Evolutionary conservation across 169 alveolate genomes (phyloP).

Genomic region (Miamiensis avidus): DNA sequence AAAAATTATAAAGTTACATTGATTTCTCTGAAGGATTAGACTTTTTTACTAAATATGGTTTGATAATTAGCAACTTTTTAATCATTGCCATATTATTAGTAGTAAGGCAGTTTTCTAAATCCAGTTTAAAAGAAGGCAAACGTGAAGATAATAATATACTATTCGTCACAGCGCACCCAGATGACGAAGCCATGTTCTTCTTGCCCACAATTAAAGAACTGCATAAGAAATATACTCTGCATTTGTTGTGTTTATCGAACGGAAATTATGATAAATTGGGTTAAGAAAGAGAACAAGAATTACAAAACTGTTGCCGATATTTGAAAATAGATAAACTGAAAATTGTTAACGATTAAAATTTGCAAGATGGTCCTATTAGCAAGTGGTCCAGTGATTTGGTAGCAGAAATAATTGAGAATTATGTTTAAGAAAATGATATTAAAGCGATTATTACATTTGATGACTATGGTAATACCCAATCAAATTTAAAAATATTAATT

Average conservation of each 20-base stretch:
- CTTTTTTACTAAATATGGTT: conserved; percentile 35
- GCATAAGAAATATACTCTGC: conserved; percentile 39
- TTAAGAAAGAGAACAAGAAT: conserved; percentile 71
- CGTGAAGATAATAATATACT: conserved; percentile 45
- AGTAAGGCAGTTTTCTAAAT: background rate
- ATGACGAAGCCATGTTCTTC: conserved; percentile 94
- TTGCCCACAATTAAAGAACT: conserved; percentile 82
- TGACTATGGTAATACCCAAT: conserved; percentile 34
- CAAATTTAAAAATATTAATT: no score
- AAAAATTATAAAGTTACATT: conserved; percentile 2
- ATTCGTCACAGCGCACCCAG: conserved; percentile 92
- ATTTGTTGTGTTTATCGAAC: conserved; percentile 72
- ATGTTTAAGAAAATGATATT: conserved; percentile 44
- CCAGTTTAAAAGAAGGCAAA: background rate
- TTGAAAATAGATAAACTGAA: conserved; percentile 43
- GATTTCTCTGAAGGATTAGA: conserved; percentile 27
- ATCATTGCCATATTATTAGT: conserved; percentile 27
- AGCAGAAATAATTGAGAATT: conserved; percentile 39
- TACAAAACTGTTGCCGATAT: conserved; percentile 56
- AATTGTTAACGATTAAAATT: conserved; percentile 54
- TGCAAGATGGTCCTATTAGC: conserved; percentile 62
- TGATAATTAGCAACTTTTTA: conserved; percentile 30
- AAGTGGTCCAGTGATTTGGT: conserved; percentile 57
- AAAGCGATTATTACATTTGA: conserved; percentile 82
- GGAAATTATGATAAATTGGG: conserved; percentile 80